Evolutionary conservation across 306 rosid species (phyloP).

Genomic region (Quercus gilva): DNA sequence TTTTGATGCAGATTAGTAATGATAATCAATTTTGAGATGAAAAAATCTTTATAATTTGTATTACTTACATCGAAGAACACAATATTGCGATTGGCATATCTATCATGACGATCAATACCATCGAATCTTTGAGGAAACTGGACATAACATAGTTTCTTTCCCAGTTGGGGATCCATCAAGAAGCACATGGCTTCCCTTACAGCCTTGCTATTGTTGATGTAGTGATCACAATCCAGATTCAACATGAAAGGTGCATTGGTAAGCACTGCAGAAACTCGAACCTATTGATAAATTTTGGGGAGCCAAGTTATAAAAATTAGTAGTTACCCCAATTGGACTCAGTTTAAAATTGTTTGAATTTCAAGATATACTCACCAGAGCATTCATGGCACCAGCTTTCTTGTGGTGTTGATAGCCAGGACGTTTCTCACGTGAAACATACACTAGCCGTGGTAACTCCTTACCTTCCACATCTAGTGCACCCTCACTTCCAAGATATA

Average conservation of each 20-base stretch:
- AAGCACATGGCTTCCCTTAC: constrained; percentile 96
- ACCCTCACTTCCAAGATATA: constrained; percentile 82
- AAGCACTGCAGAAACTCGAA: constrained; percentile 93
- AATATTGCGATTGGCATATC: constrained; percentile 81
- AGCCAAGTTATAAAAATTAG: constrained; percentile 17
- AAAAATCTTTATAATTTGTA: not conserved
- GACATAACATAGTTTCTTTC: constrained; percentile 76
- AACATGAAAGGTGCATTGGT: constrained; percentile 93
- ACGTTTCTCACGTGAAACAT: constrained; percentile 89
- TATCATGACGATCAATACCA: constrained; percentile 68
- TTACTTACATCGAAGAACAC: constrained; percentile 82
- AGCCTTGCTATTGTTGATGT: constrained; percentile 90
- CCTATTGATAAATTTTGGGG: constrained; percentile 42
- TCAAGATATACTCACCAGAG: constrained; percentile 57
- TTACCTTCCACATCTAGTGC: constrained; percentile 78
- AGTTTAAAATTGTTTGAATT: not conserved
- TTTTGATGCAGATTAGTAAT: not conserved
- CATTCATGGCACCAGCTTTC: constrained; percentile 98
- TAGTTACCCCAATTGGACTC: constrained; percentile 1
- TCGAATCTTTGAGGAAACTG: constrained; percentile 93
- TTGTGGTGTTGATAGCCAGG: constrained; percentile 73
- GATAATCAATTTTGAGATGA: not conserved
- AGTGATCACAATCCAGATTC: constrained; percentile 97
- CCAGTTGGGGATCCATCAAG: constrained; percentile 83
- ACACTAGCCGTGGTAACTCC: constrained; percentile 76